phyloP scores from a whole-genome alignment of 2,329 filamentous ascomycete genomes.

The Coleophoma eucalyptorum region DNA sequence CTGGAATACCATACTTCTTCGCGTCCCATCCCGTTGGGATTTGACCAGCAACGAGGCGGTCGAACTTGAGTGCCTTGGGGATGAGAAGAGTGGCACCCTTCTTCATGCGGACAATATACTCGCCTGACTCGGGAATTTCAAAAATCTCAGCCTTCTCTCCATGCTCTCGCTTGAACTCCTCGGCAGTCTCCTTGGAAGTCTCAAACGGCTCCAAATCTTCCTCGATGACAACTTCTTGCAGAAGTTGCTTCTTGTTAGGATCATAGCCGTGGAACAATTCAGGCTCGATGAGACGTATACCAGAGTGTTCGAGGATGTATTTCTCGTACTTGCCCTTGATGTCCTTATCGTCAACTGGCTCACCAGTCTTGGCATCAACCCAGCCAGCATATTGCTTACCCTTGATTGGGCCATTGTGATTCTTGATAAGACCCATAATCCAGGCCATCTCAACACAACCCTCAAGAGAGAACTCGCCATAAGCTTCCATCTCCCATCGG shows the following conservation, averaged over 20 bases:
- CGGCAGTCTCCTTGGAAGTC: slow-evolving; percentile 92
- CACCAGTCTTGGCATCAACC: slow-evolving; percentile 91
- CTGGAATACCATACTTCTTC: slow-evolving; percentile 91
- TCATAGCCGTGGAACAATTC: slow-evolving; percentile 97
- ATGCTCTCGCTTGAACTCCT: slow-evolving; percentile 96
- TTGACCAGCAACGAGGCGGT: slow-evolving; percentile 94
- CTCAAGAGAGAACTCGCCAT: slow-evolving; percentile 94
- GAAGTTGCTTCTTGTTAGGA: slow-evolving; percentile 95
- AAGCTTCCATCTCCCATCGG: slow-evolving; percentile 98
- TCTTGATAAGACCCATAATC: slow-evolving; percentile 99
- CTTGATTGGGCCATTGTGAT: slow-evolving; percentile 94
- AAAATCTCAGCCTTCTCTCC: slow-evolving; percentile 98
- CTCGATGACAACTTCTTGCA: slow-evolving; percentile 96
- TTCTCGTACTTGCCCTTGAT: slow-evolving; percentile 98
- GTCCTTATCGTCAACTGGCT: slow-evolving; percentile 97
- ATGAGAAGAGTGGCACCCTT: slow-evolving; percentile 95
- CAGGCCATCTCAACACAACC: slow-evolving; percentile 99
- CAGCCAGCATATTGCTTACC: slow-evolving; percentile 95
- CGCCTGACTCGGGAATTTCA: slow-evolving; percentile 87
- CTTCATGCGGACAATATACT: slow-evolving; percentile 91
- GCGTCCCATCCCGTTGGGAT: slow-evolving; percentile 97
- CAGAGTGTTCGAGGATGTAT: slow-evolving; percentile 90
- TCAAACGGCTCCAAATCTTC: slow-evolving; percentile 97
- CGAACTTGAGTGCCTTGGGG: slow-evolving; percentile 94
- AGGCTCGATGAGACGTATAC: slow-evolving; percentile 95